Base-by-base conservation (phyloP, 495 filamentous ascomycete species). In the Xylaria castorea region DNA sequence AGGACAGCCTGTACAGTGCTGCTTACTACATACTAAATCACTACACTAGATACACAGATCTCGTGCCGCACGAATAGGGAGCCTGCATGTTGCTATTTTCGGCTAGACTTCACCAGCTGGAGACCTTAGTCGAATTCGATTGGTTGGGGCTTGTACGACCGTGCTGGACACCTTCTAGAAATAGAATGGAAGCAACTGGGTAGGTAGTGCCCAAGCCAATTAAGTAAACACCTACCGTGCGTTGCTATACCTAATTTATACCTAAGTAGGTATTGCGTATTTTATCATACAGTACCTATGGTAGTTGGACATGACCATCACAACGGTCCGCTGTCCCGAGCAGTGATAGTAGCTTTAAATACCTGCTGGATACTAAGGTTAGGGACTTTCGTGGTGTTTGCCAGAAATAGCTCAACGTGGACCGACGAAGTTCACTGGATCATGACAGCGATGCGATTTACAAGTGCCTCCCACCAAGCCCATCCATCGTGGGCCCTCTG, bases 91-190 rank as follows among this genome's bases (percentile, higher is more conserved):
- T 61, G n/a, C 58, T 61, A 61, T 61, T 38, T 38, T 61, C 58
- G 34, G 58, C 34, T 38, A 61, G 58, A 61, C 32, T 61, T 61
- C 30, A 12, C 30, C 55, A 61, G 58, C 58, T 61, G 34, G n/a
- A 36, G 30, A 36, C 18, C 5, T n/a, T 5, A 9, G 30, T 36
- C 5, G 20, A 8, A 38, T 61, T 38, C 38, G 32, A 61, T 61
- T 61, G 58, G 58, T 61, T 22, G 58, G 32, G 11, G 34, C n/a
- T 61, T 61, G 58, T 38, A 6, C 58, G 12, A 38, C 58, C 20
- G 34, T 61, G 30, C 25, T 38, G 38, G 32, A 61, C n/a, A 38
- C 20, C n/a, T 30, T 8, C 32, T 9, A 20, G 32, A 60, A 32
- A 60, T 60, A 36, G 27, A 20, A 34, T 36, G 5, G 55, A 8